Base-by-base conservation (phyloP, 2,329 filamentous ascomycete species). In the Calonectria pauciramosa region DNA sequence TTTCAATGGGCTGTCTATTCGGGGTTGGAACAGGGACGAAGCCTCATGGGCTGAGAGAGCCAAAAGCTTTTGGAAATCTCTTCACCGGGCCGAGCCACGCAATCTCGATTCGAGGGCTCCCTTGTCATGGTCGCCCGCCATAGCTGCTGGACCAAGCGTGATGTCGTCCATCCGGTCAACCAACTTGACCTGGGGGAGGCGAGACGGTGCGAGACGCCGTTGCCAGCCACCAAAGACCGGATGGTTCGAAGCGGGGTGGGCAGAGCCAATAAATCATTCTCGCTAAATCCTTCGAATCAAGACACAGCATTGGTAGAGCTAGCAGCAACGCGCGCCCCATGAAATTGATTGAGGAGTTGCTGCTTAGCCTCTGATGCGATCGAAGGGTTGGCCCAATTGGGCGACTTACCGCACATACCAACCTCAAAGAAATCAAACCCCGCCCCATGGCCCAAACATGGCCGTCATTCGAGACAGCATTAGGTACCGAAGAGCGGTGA, bases 211-310 rank as follows among this genome's bases (percentile, higher is more conserved):
- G 70, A 30, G 69, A 73, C 63, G 75, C 69, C 74, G 70, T 52
- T 68, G 65, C 71, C 59, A 73, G 71, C 73, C 56, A 76, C 71
- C 30, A 66, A 68, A 56, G 26, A 36, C 69, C 76, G 68, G 76
- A 30, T 60, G 71, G 30, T 51, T 47, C 32, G 11, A 41, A 34
- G 41, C n/a, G 64, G 44, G 68, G 68, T 70, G 68, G 44, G 7
- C 32, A 64, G n/a, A 52, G 34, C 44, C 56, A 32, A 44, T n/a
- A 34, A 32, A 16, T 32, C 18, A 30, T 51, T 36, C 56, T 64
- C 54, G 44, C 56, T 36, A 63, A 63, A 51, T n/a, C 14, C 28
- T 59, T 51, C 59, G 47, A 52, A 51, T 36, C 36, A 60, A 64
- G 26, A 30, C 28, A 47, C 34, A 60, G 49, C 20, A 32, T 28